These are phyloP conservation scores for Pythium myriotylum DNA, from an alignment of 352 stramenopile species.

Conservation along the genomic window DNA sequence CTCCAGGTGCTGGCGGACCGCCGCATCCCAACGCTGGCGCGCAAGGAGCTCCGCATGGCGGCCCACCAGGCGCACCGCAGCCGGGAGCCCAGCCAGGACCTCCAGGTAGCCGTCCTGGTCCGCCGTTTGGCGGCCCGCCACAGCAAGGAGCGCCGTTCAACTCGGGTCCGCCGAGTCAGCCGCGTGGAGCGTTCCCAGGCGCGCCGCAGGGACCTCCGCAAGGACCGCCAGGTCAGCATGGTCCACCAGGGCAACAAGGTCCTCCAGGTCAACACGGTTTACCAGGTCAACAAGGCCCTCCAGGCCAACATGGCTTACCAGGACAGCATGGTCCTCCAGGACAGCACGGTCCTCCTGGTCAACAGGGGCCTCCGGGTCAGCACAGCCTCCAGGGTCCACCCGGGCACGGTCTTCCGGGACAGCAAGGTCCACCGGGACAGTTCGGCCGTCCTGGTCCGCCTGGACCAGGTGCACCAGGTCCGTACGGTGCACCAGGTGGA, in stretches of 20 bases:
- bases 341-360: conserved; percentile 9
- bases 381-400: conserved; percentile 10
- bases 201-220: conserved; percentile 15
- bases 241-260: conserved; percentile 5
- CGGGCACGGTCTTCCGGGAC: conserved; percentile 7
- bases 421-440: conserved; percentile 9
- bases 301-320: conserved; percentile 12
- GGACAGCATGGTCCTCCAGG: conserved; percentile 13
- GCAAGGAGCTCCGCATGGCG: conserved; percentile 21
- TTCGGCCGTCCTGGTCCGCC: conserved; percentile 17
- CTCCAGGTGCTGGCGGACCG: conserved; percentile 10
- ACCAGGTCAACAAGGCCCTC: conserved; percentile 9
- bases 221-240: conserved; percentile 12
- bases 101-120: conserved; percentile 21
- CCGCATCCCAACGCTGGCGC: too few species aligned
- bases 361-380: conserved; percentile 2
- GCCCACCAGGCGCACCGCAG: conserved; percentile 18
- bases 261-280: conserved; percentile 12
- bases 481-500: conserved; percentile 8
- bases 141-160: conserved; percentile 15
- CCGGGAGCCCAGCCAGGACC: conserved; percentile 26
- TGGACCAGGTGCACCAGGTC: conserved; percentile 4
- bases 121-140: conserved; percentile 27
- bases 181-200: conserved; percentile 15
- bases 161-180: conserved; percentile 14